Percentiles rank a stretch among this genome's conserved stretches.
Conservation (phyloP, 2,329 filamentous ascomycete species). For the Microcyclospora pomicola region DNA sequence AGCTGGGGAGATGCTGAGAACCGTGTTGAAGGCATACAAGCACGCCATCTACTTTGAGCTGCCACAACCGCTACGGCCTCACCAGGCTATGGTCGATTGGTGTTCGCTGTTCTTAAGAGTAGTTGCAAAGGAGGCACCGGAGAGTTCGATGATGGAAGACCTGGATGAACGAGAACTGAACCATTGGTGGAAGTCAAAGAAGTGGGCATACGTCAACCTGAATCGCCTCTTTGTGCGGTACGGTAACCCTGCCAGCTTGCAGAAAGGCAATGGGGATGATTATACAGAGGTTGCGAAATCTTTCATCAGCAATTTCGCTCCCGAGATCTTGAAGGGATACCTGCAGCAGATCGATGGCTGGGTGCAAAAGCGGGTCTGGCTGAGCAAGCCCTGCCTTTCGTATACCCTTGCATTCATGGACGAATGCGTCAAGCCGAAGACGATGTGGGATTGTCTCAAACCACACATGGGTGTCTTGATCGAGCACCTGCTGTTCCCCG, state of each 20-base stretch:
- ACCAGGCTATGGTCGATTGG: constrained; percentile 81
- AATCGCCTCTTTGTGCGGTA: constrained; percentile 92
- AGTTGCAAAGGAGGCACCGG: constrained; percentile 70
- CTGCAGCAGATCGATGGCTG: constrained; percentile 91
- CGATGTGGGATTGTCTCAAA: constrained; percentile 90
- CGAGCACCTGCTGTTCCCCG: constrained; percentile 88
- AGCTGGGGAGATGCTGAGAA: constrained; percentile 90
- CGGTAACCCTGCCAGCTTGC: constrained; percentile 67
- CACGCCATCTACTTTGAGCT: constrained; percentile 94
- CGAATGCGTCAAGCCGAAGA: constrained; percentile 92
- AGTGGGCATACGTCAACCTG: constrained; percentile 96
- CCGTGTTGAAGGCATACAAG: constrained; percentile 93
- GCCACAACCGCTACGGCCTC: constrained; percentile 59
- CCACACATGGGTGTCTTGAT: constrained; percentile 87
- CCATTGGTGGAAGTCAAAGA: constrained; percentile 99
- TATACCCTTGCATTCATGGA: constrained; percentile 92
- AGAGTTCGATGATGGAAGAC: constrained; percentile 64
- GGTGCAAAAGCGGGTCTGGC: constrained; percentile 87
- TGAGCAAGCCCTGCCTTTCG: constrained; percentile 85
- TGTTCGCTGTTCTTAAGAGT: constrained; percentile 88
- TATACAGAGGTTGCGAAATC: constrained; percentile 74
- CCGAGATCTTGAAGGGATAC: constrained; percentile 92
- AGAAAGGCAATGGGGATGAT: constrained; percentile 60
- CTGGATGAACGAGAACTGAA: constrained; percentile 78
- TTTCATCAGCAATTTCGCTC: constrained; percentile 82